These are phyloP conservation scores for Blastomyces gilchristii DNA, from an alignment of 2,329 filamentous ascomycete genomes.

Conservation along the genomic window DNA sequence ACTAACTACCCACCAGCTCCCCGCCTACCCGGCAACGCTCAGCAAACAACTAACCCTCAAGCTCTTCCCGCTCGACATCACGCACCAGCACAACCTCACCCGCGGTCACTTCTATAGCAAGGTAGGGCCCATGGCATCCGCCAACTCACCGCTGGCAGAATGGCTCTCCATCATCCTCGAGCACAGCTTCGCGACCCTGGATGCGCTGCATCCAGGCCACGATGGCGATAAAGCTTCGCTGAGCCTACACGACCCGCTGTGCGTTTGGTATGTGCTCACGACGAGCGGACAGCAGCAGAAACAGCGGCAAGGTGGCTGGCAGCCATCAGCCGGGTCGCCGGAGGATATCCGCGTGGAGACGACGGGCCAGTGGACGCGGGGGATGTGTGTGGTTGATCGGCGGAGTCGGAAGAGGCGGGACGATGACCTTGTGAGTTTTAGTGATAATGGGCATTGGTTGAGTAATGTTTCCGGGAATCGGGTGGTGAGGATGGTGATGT, in stretches of 20 bases:
- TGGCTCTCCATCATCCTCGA: constrained; percentile 64
- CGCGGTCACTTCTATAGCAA: constrained; percentile 49
- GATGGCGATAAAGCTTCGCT: constrained; percentile 44
- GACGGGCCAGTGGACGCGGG: constrained; percentile 83
- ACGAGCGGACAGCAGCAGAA: not conserved
- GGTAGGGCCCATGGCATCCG: constrained; percentile 46
- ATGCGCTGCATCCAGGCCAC: constrained; percentile 48
- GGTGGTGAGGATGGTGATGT: constrained; percentile 59
- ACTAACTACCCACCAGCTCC: constrained; percentile 35
- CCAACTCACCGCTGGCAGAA: constrained; percentile 60
- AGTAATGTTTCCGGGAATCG: constrained; percentile 65
- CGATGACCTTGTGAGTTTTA: constrained; percentile 48
- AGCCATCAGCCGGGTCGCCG: constrained; percentile 41
- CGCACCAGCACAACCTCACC: constrained; percentile 57
- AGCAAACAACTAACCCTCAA: constrained; percentile 55
- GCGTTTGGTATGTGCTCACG: constrained; percentile 67
- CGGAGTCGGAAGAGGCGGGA: constrained; percentile 42
- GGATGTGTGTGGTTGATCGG: constrained; percentile 78
- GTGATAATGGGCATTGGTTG: constrained; percentile 69
- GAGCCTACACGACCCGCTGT: constrained; percentile 67
- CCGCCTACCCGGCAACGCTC: constrained; percentile 54
- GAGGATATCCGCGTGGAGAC: constrained; percentile 89
- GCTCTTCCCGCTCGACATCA: constrained; percentile 69
- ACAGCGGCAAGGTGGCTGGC: constrained; percentile 21
- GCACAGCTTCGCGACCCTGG: constrained; percentile 61